These are phyloP conservation scores for Auxenochlorella pyrenoidosa DNA, from an alignment of 139 green algal genomes.

Conservation along the genomic window DNA sequence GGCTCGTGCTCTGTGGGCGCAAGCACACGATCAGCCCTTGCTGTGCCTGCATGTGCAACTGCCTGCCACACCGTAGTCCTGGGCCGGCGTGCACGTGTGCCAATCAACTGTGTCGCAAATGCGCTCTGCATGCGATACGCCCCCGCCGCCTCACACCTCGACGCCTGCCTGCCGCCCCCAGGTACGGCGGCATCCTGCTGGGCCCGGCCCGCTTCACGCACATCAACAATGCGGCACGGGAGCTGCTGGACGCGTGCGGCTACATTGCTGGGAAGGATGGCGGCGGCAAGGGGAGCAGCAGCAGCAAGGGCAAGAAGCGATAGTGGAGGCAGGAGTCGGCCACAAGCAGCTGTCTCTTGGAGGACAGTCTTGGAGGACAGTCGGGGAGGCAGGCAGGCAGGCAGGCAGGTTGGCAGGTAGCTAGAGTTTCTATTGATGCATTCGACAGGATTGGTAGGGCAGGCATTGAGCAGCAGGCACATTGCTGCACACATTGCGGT, in stretches of 20 bases:
- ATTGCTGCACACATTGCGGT: background rate
- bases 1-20: no score
- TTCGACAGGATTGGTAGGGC: background rate
- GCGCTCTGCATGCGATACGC: no score
- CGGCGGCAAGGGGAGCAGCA: background rate
- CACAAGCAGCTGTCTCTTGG: background rate
- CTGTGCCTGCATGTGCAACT: background rate
- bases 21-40: no score
- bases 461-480: background rate
- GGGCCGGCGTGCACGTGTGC: no score
- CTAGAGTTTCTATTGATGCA: background rate
- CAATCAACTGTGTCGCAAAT: no score
- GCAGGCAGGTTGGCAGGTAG: background rate
- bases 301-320: slow-evolving; percentile 37
- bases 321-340: background rate
- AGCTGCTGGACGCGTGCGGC: slow-evolving; percentile 69
- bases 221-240: slow-evolving; percentile 89
- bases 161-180: slow-evolving; percentile 40
- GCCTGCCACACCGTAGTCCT: background rate
- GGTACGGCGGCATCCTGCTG: slow-evolving; percentile 84
- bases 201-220: slow-evolving; percentile 80
- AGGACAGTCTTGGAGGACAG: background rate
- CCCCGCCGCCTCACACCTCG: background rate
- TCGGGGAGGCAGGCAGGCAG: background rate
- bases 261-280: slow-evolving; percentile 41